A percentile compares a stretch with the other conserved stretches of the same genome.
Evolutionary conservation across 2,329 filamentous ascomycete species (phyloP).

Genomic region (Epichloe coenophiala): DNA sequence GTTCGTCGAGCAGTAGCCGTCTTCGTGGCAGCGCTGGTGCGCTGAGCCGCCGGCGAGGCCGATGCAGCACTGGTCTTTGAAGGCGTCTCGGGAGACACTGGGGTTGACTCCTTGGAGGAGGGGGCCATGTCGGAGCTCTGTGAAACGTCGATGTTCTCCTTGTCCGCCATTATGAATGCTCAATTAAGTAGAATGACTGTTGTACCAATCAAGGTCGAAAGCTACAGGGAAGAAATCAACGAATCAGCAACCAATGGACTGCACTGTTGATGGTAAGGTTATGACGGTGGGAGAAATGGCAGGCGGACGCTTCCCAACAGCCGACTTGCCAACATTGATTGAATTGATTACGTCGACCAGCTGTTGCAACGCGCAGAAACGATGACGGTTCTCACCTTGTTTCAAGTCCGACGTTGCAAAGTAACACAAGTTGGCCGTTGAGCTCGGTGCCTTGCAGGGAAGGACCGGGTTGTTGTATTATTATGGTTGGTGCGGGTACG

Average conservation of each 20-base stretch:
- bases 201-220: not conserved
- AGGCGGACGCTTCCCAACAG: not conserved
- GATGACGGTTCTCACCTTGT: slow-evolving; percentile 1
- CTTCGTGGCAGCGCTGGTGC: slow-evolving; percentile 18
- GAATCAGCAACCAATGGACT: not conserved
- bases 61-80: too few species aligned
- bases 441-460: slow-evolving; percentile 2
- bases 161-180: slow-evolving; percentile 29
- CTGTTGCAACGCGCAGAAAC: not conserved
- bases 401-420: not conserved
- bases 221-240: not conserved
- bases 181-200: not conserved
- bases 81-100: slow-evolving; percentile 20
- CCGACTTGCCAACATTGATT: not conserved
- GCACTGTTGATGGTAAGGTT: not conserved
- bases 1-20: slow-evolving; percentile 22
- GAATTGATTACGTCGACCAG: not conserved
- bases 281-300: not conserved
- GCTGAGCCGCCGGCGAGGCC: too few species aligned
- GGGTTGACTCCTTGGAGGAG: slow-evolving; percentile 15
- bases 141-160: slow-evolving; percentile 31
- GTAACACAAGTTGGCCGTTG: slow-evolving; percentile 2
- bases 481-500: not conserved
- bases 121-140: slow-evolving; percentile 27
- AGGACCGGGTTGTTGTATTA: not conserved